Conservation (phyloP, 306 rosid genomes). For the Lupinus albus region DNA sequence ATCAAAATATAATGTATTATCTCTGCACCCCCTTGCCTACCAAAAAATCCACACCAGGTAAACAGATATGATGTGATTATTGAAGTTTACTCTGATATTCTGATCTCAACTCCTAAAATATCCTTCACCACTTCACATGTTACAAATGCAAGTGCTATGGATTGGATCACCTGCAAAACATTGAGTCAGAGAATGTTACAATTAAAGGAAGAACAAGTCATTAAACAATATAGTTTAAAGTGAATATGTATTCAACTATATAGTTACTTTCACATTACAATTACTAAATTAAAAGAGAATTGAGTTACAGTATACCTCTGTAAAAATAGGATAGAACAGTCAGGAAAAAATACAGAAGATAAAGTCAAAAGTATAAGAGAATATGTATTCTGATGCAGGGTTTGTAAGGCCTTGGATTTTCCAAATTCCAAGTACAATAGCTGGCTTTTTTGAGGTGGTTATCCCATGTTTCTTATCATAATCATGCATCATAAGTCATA, state of each 20-base stretch:
- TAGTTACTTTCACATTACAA: no score
- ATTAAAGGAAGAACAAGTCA: constrained; percentile 24
- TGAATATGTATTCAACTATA: constrained; percentile 9
- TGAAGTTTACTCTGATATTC: constrained; percentile 76
- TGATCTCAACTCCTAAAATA: constrained; percentile 91
- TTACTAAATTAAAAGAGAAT: no score
- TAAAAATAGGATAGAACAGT: constrained; percentile 39
- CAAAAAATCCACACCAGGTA: constrained; percentile 49
- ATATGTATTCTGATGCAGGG: no score
- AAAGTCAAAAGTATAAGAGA: constrained; percentile 10
- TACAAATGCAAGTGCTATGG: constrained; percentile 92
- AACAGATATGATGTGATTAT: constrained; percentile 27
- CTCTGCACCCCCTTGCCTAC: constrained; percentile 72
- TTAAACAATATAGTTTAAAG: constrained; percentile 5
- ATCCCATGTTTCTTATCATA: neutral
- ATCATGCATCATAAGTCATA: constrained; percentile 55
- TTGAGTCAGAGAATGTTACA: constrained; percentile 25
- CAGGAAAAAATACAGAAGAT: constrained; percentile 29
- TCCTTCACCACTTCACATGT: constrained; percentile 95
- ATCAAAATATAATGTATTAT: constrained; percentile 51
- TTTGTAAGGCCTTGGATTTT: no score
- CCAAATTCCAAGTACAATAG: no score
- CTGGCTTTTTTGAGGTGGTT: no score
- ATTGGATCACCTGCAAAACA: constrained; percentile 87
- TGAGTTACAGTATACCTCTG: constrained; percentile 77